Evolutionary conservation across 129 eudicot species (phyloP).

Genomic region (Sambucus nigra): DNA sequence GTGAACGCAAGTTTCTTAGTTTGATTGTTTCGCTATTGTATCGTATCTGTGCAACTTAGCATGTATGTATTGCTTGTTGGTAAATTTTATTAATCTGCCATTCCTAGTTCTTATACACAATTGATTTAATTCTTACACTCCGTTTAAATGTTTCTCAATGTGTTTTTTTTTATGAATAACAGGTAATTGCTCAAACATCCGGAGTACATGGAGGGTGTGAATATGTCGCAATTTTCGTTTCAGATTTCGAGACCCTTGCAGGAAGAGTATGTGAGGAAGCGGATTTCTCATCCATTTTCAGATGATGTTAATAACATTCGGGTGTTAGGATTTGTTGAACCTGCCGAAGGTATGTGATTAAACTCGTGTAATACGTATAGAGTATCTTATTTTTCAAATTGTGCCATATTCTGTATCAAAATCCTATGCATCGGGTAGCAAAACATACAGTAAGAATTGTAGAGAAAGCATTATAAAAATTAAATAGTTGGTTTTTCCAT

Average conservation of each 20-base stretch:
- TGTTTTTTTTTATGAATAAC: slow-evolving; percentile 6
- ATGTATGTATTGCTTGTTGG: too few relatives aligned
- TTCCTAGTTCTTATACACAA: not conserved
- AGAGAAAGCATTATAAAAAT: too few relatives aligned
- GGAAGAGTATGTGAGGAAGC: slow-evolving; percentile 56
- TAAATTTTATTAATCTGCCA: not conserved
- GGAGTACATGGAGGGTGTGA: slow-evolving; percentile 36
- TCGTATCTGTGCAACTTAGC: too few relatives aligned
- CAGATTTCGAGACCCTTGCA: slow-evolving; percentile 71
- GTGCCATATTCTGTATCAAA: too few relatives aligned
- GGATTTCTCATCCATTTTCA: slow-evolving; percentile 24
- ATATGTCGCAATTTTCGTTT: slow-evolving; percentile 56
- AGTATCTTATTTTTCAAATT: too few relatives aligned
- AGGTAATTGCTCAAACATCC: slow-evolving; percentile 58
- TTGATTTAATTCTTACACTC: not conserved
- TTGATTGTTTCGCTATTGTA: not conserved
- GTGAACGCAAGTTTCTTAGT: not conserved
- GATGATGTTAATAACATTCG: slow-evolving; percentile 12
- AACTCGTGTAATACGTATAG: too few relatives aligned
- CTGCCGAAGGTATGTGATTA: slow-evolving; percentile 29
- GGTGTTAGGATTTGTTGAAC: slow-evolving; percentile 19
- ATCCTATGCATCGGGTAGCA: too few relatives aligned
- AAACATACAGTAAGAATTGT: too few relatives aligned
- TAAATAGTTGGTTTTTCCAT: too few relatives aligned
- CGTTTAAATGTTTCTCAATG: slow-evolving; percentile 3